A percentile compares a stretch with the other conserved stretches of the same genome.
Conservation (phyloP, 1,284 basidiomycete genomes). For the Cutaneotrichosporon cutaneum region DNA sequence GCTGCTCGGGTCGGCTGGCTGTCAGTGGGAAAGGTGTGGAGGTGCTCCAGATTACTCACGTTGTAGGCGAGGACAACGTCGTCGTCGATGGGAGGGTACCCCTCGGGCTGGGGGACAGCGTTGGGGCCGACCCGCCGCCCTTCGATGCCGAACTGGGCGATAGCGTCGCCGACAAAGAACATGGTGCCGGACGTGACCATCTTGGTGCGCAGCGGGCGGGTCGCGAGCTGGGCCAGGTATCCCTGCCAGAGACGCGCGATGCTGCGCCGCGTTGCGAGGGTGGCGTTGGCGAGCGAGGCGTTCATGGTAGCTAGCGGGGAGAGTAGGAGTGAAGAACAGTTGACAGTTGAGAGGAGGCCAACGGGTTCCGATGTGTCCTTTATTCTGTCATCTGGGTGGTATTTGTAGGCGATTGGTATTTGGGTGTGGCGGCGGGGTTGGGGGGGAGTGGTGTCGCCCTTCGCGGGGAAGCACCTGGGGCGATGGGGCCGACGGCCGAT, state of each 20-base stretch:
- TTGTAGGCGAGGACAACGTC: background rate
- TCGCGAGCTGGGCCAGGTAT: conserved; percentile 17
- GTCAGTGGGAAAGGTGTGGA: background rate
- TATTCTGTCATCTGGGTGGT: background rate
- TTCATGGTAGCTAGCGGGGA: background rate
- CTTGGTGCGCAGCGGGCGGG: conserved; percentile 24
- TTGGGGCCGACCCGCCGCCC: conserved; percentile 10
- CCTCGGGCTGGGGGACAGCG: background rate
- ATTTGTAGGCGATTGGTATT: conserved; percentile 1
- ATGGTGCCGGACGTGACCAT: conserved; percentile 23
- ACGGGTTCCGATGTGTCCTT: background rate
- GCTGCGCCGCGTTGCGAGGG: conserved; percentile 3
- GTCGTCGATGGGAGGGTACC: conserved; percentile 1
- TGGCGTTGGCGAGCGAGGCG: conserved; percentile 1
- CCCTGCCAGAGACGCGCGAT: conserved; percentile 8
- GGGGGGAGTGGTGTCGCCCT: background rate
- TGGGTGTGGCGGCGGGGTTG: background rate
- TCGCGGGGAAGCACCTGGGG: background rate
- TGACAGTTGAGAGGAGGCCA: background rate
- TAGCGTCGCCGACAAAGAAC: conserved; percentile 23
- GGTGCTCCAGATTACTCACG: conserved; percentile 3
- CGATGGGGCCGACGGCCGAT: background rate
- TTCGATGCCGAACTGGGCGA: conserved; percentile 31
- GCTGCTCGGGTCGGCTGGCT: conserved; percentile 16
- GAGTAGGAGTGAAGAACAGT: background rate